Evolutionary conservation across 2,329 filamentous ascomycete genomes (phyloP), one percentile per base, ranked within the genome.

Genomic region (Uncinocarpus reesii): DNA sequence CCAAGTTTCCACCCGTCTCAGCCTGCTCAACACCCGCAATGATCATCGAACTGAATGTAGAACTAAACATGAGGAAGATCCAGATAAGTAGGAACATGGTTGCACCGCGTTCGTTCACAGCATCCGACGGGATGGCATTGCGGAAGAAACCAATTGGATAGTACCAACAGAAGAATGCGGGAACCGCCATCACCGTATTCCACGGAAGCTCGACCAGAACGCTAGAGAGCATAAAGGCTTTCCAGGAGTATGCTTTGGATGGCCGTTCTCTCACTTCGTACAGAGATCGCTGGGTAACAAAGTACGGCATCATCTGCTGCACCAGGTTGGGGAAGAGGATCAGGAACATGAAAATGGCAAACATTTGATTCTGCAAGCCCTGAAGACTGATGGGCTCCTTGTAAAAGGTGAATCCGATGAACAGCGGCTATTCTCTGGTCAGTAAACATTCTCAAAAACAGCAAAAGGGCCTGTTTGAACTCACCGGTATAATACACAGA

Each of bases 311-410:
- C 53, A 79, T 78, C 56, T 78, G 67, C 49, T 71, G 67, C 6
- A 69, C 64, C 42, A 71, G 55, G 55, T 70, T 69, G 50, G 84
- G 83, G 61, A 94, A 93, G 61, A 93, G 79, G 36, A 83, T 90
- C 50, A 84, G 71, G 49, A 92, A 69, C 76, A 92, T 85, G 76
- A 94, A 94, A 56, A 95, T 83, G 64, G 80, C 77, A 62, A 93
- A 93, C 80, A 92, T 87, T 63, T 93, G 86, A 68, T 93, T 93
- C 66, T 90, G 85, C 3, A 94, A 73, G 54, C 87, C 87, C 63
- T 90, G 86, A 36, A 82, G 76, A 31, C 78, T 81, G 69, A 86
- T 84, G 35, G 78, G 74, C 1, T 84, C 82, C 21, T 80, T 76
- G 75, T 79, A 87, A 69, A 93, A 89, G 52, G 83, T 82, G 67